Evolutionary conservation across 2,329 filamentous ascomycete species (phyloP), one percentile per base, ranked within the genome.

Genomic region (Aspergillus fumigatus): DNA sequence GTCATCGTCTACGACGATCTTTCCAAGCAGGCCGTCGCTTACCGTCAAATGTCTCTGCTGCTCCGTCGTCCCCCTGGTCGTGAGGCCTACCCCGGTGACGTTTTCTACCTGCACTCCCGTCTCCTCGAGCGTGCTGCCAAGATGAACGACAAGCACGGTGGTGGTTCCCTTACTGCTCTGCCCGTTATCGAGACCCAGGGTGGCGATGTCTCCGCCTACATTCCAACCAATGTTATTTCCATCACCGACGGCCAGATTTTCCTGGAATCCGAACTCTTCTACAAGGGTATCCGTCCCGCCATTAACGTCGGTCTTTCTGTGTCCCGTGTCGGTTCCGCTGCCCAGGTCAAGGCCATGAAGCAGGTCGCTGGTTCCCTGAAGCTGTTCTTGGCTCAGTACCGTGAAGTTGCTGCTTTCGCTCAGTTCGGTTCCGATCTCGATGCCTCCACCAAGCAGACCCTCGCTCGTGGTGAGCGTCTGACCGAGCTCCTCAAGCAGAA

Each of bases 231-330:
- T 85, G 94, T 97, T 82, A 99, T 99, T 87, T 97, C 93, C 79
- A 99, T 99, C 77, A 99, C 94, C 71, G 94, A 97, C 75, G 94
- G 94, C 65, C 94, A 99, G 84, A 97, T 99, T 81, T 99, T 99
- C 90, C 86, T 99, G 84, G 94, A 99, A 83, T 81, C 93, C 69
- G 94, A 99, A 81, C 86, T 97, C 66, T 99, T 97, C 89, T 97
- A 97, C 91, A 99, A 99, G 90, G 94, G 94, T 95, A 83, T 99
- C 81, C 93, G 94, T 76, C 94, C 94, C 73, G 94, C 94, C 83
- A 99, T 99, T 81, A 99, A 99, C 87, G 94, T 99, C 89, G 94
- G 94, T 94, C 90, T 99, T 71, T 99, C 94, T 73, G 94, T 99
- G 72, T 99, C 94, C 70, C 94, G 94, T 90, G 94, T 99, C 88